Base-by-base conservation (phyloP, 2,329 filamentous ascomycete species). In the Berkeleyomyces basicola region DNA sequence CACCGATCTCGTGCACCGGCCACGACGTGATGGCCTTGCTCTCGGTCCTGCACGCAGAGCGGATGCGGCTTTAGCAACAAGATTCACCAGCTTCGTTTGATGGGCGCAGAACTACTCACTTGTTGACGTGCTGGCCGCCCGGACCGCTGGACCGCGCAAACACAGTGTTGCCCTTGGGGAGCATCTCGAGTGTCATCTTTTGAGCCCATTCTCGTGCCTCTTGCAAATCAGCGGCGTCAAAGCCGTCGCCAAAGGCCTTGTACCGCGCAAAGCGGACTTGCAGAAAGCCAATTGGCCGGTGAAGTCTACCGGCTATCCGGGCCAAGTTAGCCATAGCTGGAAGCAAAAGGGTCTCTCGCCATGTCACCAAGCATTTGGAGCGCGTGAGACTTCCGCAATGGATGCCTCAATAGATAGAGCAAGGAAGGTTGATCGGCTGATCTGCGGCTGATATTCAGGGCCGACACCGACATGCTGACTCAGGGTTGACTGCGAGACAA, bases 91-190 rank as follows among this genome's bases (percentile, higher is more conserved):
- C 37, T 14, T 9, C n/a, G 10, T 44, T 23, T 4, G n/a, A 42
- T 43, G 16, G 11, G 1, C 10, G 9, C 31, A 40, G 1, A 37
- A 70, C 76, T 61, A 70, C 76, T 61, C 68, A 83, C 81, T 83
- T 84, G 68, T 84, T 84, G 40, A 83, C 81, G 68, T 84, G 80
- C 67, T 84, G 81, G 1, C 81, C 81, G 10, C 81, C 81, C 2
- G 81, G 81, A 0, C 81, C 81, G 67, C 80, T 82, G 2, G 81
- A 83, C n/a, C 81, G 75, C 2, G 81, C 76, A 69, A 76, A 83
- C 9, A 72, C 77, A 4, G 79, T 83, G 53, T 70, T 76, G 7
- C 80, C 81, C 61, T 71, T 74, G 11, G 81, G 81, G 1, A 84
- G 68, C 31, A 68, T 72, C 46, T 69, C 71, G 40, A 72, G 66